Evolutionary conservation across 2,329 filamentous ascomycete genomes (phyloP).

Genomic region (Colletotrichum sp.): DNA sequence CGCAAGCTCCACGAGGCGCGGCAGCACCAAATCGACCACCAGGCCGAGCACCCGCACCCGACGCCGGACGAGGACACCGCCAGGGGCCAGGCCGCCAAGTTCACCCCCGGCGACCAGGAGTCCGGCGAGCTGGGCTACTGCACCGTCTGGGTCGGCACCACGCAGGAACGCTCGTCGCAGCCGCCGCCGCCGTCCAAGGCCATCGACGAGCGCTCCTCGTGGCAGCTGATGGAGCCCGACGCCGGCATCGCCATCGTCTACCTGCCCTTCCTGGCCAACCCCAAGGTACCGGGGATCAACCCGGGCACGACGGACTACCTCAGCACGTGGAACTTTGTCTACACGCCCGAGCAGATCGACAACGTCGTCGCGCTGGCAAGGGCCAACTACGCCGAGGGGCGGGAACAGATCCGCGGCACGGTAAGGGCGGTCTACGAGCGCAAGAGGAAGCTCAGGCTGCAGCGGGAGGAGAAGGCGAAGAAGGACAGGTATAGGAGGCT

Average conservation of each 20-base stretch:
- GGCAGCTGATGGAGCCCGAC: conserved; percentile 74
- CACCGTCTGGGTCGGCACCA: conserved; percentile 93
- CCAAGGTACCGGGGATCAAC: conserved; percentile 78
- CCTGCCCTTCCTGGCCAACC: conserved; percentile 85
- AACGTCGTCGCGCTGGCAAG: conserved; percentile 80
- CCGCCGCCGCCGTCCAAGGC: conserved; percentile 57
- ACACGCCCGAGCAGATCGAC: conserved; percentile 89
- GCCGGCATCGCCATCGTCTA: conserved; percentile 91
- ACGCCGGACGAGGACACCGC: conserved; percentile 26
- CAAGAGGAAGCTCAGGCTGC: conserved; percentile 74
- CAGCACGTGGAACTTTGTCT: conserved; percentile 98
- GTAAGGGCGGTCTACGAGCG: conserved; percentile 91
- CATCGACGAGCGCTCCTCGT: conserved; percentile 68
- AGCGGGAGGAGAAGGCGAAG: conserved; percentile 47
- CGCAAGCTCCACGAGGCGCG: conserved; percentile 68
- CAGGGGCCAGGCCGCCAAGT: conserved; percentile 37
- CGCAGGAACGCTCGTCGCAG: conserved; percentile 68
- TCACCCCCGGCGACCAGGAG: conserved; percentile 46
- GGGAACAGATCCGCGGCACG: conserved; percentile 76
- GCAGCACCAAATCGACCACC: conserved; percentile 39
- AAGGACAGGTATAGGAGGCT: conserved; percentile 49
- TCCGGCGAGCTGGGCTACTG: conserved; percentile 81
- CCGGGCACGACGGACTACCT: conserved; percentile 85
- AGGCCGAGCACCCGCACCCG: conserved; percentile 26
- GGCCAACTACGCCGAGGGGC: conserved; percentile 86